These are phyloP conservation scores for Aspergillus sclerotioniger DNA, from an alignment of 495 filamentous ascomycete genomes.

Conservation along the genomic window DNA sequence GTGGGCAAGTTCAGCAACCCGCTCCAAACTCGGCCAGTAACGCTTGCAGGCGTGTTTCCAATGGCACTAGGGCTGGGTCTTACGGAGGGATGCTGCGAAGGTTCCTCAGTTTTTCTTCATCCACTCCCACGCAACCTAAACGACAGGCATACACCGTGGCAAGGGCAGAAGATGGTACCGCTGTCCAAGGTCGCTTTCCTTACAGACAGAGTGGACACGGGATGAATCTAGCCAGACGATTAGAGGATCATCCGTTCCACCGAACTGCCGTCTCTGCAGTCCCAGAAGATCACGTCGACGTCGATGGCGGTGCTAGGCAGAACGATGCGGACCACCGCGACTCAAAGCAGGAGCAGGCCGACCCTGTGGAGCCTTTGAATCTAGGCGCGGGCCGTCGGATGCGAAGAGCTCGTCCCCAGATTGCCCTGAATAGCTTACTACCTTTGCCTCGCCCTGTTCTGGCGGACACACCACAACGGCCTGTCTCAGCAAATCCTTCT, in stretches of 20 bases:
- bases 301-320: background rate
- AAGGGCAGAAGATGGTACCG: slow-evolving; percentile 38
- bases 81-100: slow-evolving; percentile 29
- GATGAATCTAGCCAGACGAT: slow-evolving; percentile 20
- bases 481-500: slow-evolving; percentile 8
- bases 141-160: slow-evolving; percentile 17
- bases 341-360: background rate
- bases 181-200: slow-evolving; percentile 38
- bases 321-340: background rate
- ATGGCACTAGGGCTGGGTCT: slow-evolving; percentile 13
- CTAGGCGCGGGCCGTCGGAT: background rate
- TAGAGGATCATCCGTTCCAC: slow-evolving; percentile 41
- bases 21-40: background rate
- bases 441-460: background rate
- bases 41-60: background rate
- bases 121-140: slow-evolving; percentile 6
- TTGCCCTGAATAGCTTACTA: background rate
- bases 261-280: slow-evolving; percentile 24
- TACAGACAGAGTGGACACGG: slow-evolving; percentile 42
- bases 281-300: slow-evolving; percentile 6
- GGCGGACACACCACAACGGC: background rate
- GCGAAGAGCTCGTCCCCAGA: background rate
- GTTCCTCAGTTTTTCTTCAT: slow-evolving; percentile 25
- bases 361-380: background rate
- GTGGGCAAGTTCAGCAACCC: slow-evolving; percentile 5